A percentile compares a stretch with the other conserved stretches of the same genome.
Conservation (phyloP, 1,284 basidiomycete species). For the Austroboletus novae-zelandiae region DNA sequence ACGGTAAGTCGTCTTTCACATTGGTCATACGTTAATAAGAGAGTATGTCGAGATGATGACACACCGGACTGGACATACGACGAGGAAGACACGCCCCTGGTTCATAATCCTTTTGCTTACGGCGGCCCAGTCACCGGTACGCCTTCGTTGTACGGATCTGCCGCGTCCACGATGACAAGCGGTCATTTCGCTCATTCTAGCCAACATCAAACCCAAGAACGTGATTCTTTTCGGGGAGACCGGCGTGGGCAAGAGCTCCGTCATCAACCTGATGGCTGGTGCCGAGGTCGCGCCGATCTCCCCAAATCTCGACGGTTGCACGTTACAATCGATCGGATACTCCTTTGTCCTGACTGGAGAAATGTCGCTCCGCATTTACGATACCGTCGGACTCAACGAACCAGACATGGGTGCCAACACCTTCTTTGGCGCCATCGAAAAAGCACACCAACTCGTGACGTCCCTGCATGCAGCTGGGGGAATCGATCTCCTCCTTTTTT, state of each 20-base stretch:
- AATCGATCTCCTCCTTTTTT: constrained; percentile 3
- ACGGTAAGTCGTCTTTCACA: not conserved
- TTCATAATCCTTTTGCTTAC: not conserved
- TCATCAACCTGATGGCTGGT: not conserved
- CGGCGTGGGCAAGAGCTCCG: not conserved
- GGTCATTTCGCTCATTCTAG: not conserved
- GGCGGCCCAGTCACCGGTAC: not conserved
- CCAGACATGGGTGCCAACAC: not conserved
- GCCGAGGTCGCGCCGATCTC: not conserved
- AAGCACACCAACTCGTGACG: not conserved
- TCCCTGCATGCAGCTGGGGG: not conserved
- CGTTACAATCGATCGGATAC: not conserved
- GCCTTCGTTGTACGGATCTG: not conserved
- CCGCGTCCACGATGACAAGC: not conserved
- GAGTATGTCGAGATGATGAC: not conserved
- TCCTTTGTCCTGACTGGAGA: not conserved
- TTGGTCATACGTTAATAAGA: not conserved
- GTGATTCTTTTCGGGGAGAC: not conserved
- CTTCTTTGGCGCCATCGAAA: not conserved
- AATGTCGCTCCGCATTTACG: not conserved
- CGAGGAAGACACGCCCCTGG: not conserved
- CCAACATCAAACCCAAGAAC: not conserved
- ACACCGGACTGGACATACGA: not conserved
- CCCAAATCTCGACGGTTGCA: not conserved
- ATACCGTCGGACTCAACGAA: not conserved